A percentile compares a stretch with the other conserved stretches of the same genome.
phyloP scores from a whole-genome alignment of 345 rosid species.

The Gossypium herbaceum region DNA sequence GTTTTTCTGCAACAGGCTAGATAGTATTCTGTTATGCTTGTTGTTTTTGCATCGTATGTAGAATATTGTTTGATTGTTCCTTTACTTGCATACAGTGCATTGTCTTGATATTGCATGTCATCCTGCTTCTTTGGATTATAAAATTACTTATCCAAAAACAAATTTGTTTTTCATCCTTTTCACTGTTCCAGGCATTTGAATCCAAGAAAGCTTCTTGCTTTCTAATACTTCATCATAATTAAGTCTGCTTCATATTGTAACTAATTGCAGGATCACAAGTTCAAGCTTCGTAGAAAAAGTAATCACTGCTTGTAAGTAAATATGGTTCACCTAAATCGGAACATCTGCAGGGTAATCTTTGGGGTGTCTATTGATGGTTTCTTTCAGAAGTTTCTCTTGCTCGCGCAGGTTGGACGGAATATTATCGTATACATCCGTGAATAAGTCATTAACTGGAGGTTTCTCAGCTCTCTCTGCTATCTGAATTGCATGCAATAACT shows the following conservation, averaged over 20 bases:
- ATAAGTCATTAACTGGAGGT: conserved; percentile 56
- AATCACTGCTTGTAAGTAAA: not conserved
- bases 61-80: no score
- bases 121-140: no score
- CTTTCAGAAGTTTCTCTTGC: conserved; percentile 59
- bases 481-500: conserved; percentile 72
- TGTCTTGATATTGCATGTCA: no score
- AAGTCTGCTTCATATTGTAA: not conserved
- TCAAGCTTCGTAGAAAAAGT: not conserved
- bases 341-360: conserved; percentile 69
- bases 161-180: not conserved
- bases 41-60: no score
- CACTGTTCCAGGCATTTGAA: not conserved
- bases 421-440: conserved; percentile 72
- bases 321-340: conserved; percentile 36
- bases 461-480: conserved; percentile 68
- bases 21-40: no score
- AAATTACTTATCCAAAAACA: no score
- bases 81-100: no score
- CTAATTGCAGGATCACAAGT: not conserved
- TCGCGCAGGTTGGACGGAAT: conserved; percentile 65
- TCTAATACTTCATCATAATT: not conserved
- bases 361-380: conserved; percentile 48
- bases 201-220: not conserved
- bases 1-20: no score